Base-by-base conservation (phyloP, 176 grass and related monocot species). In the Oryza nivara region DNA sequence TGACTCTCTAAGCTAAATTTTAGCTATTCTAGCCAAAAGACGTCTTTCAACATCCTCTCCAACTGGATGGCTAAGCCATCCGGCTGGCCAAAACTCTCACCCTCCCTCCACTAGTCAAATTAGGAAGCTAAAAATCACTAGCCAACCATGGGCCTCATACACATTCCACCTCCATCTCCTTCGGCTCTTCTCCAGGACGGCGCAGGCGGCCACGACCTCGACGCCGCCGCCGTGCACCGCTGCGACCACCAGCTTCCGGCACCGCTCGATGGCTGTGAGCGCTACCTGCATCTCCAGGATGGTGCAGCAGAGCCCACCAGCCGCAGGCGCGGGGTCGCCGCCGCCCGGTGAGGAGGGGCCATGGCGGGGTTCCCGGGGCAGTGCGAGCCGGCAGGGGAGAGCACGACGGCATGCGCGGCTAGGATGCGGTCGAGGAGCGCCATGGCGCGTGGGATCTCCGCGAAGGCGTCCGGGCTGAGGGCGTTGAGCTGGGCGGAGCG, bases 401-500 rank as follows among this genome's bases (percentile, higher is more conserved):
- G 72, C 65, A 95, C 82, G 81, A 95, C 79, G 36, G 85, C 85
- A 74, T 85, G 90, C 65, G 91, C 85, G 63, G 92, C 67, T 23
- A 89, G 96, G 80, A 92, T 49, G 76, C 80, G 77, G 87, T 95
- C 92, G 66, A 98, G 96, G 69, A 93, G 87, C 12, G 89, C 22
- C 52, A 98, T 86, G 74, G 91, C 92, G 76, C 91, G 92, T 38
- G 96, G 91, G 70, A 95, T 92, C 68, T 98, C 96, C 5, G 30
- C 41, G 91, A 98, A 95, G 87, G 88, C 83, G 8, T 79, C 76
- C 12, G 80, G 85, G 83, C 80, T 86, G 72, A 98, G 91, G 61
- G 93, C 89, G 91, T 98, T 97, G 89, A 89, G 90, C 63, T 89
- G 84, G 16, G 85, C 77, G 40, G 92, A 91, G 48, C 89, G 96